Base-by-base conservation (phyloP, 2,329 filamentous ascomycete genomes). In the Microcyclosporella mali region DNA sequence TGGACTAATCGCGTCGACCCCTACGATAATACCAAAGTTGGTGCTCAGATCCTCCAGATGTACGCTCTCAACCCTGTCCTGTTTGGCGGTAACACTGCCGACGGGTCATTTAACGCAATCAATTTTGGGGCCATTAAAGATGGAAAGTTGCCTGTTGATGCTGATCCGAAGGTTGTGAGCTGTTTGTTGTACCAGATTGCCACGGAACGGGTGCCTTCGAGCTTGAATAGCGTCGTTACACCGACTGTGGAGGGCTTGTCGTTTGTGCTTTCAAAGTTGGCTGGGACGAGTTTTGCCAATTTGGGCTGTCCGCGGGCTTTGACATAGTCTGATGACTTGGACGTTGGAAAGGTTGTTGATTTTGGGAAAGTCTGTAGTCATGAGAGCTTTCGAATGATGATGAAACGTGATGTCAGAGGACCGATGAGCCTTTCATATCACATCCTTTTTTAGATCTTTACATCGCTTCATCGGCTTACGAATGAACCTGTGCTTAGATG, bases 171-270 rank as follows among this genome's bases (percentile, higher is more conserved):
- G 43, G 3, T 55, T 36, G 38, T 62, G 2, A 32, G 59, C 14
- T 72, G 69, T 46, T 51, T 70, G 50, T 37, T 70, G 27, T 71
- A 70, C 51, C 67, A 70, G 53, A 51, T 72, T 3, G 59, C 55
- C 1, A 67, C 65, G 2, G 56, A 62, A 21, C 48, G 45, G 8
- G 56, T 72, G 1, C 70, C 70, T 3, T 58, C 55, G 2, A 61
- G 50, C 19, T 44, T 66, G 21, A 67, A 67, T 44, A 53, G 61
- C 10, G 30, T 68, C 3, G 40, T 68, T 14, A 62, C 62, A 1
- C 64, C 66, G 6, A 64, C 61, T 16, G 55, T 68, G 14, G 53
- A 64, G 21, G 57, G 59, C 1, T 47, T 69, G 10, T 33, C 43
- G 7, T 65, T 64, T 30, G 51, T 60, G 11, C 28, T 51, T 1